phyloP scores from a whole-genome alignment of 169 alveolate genomes.

The Besnoitia besnoiti region DNA sequence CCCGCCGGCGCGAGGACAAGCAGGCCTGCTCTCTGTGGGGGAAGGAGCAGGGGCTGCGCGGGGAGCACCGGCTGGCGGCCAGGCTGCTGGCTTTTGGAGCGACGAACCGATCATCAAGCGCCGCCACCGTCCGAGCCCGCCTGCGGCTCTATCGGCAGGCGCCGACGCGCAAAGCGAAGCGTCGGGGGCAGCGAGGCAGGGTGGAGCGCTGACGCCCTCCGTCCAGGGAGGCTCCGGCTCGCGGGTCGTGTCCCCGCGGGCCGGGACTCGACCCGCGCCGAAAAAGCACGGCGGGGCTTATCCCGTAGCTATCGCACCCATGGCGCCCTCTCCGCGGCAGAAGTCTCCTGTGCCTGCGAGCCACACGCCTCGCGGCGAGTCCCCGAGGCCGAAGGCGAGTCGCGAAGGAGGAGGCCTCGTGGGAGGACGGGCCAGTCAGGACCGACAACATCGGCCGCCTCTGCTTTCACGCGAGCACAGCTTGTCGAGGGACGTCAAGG shows the following conservation, averaged over 20 bases:
- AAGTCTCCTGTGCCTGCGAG: background rate
- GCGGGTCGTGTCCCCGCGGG: background rate
- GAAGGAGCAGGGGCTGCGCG: background rate
- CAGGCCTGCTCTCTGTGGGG: background rate
- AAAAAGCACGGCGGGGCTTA: background rate
- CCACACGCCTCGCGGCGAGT: background rate
- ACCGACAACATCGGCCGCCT: background rate
- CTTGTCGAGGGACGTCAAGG: too few relatives aligned
- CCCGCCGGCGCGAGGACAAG: background rate
- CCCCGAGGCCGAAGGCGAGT: background rate
- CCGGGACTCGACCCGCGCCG: background rate
- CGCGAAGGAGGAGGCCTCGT: background rate
- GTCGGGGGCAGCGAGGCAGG: background rate
- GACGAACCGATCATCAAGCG: background rate
- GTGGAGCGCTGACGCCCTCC: background rate
- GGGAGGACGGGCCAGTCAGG: background rate
- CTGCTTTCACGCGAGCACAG: background rate
- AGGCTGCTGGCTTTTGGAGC: slow-evolving; percentile 12
- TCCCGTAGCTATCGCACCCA: background rate
- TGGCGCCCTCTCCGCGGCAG: background rate
- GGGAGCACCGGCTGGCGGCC: background rate
- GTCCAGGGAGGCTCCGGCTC: background rate
- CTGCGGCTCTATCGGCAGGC: background rate
- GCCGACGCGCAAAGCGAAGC: background rate
- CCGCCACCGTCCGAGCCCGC: background rate